Base-by-base conservation (phyloP, 1,139 yeast species). In the Debaryomyces fabryi region DNA sequence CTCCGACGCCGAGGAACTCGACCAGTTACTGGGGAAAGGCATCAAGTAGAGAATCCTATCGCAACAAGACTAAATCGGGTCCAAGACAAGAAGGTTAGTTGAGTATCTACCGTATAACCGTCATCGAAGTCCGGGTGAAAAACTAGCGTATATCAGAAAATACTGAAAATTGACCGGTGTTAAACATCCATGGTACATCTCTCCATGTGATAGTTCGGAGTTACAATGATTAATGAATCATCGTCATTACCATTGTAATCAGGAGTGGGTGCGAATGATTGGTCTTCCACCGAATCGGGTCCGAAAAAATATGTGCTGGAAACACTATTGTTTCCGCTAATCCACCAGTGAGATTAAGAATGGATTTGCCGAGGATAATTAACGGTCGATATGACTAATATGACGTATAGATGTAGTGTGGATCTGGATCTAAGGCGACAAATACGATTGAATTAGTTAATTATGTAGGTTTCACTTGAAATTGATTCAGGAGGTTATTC, bases 151-250 rank as follows among this genome's bases (percentile, higher is more conserved):
- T 8, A 30, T 15, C 9, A 6, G 5, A 6, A 30, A n/a, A 7
- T 3, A 15, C 18, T 30, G 18, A 30, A 30, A 30, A 13, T 15
- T 15, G 21, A 9, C 16, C 38, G 38, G 38, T n/a, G 25, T 16
- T 35, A 35, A 18, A 35, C 16, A 9, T 8, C 25, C 25, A 34
- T 9, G 37, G 9, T 18, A 6, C n/a, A 16, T n/a, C 6, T 8
- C 13, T 20, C 35, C 38, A 35, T 35, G 38, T 35, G 38, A 35
- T 35, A 7, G 25, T n/a, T 20, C 38, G 38, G 38, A 35, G 38
- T 35, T 39, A 27, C 10, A 27, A 30, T 40, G 43, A 40, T 21
- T 40, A 40, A 30, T 40, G 35, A 40, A 30, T 40, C 43, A 40
- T 40, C 42, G 33, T 39, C 42, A 25, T 18, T 18, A 15, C 20